Percentiles rank a stretch among this genome's conserved stretches.
Evolutionary conservation across 2,329 filamentous ascomycete species (phyloP).

Genomic region (Claviceps sp.): DNA sequence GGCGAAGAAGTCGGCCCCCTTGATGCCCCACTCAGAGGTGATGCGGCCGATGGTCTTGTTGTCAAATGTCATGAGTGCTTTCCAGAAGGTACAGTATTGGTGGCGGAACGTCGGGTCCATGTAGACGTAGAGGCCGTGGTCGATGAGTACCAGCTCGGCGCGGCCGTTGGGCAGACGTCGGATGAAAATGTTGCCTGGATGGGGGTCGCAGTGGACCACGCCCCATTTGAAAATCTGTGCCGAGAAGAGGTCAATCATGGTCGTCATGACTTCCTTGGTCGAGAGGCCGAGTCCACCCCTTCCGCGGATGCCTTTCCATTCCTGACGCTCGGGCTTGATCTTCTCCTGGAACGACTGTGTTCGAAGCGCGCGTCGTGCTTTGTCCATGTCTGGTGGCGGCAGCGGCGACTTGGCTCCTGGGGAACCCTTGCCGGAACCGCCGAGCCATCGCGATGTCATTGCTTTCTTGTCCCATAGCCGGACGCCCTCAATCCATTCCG

Average conservation of each 20-base stretch:
- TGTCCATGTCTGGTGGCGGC: slow-evolving; percentile 32
- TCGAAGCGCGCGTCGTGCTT: slow-evolving; percentile 30
- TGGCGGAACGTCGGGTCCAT: slow-evolving; percentile 74
- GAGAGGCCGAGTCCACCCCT: slow-evolving; percentile 74
- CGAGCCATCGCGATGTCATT: slow-evolving; percentile 65
- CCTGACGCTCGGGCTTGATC: slow-evolving; percentile 67
- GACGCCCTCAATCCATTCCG: slow-evolving; percentile 95
- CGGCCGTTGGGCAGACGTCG: slow-evolving; percentile 70
- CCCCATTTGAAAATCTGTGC: slow-evolving; percentile 98
- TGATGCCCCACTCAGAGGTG: slow-evolving; percentile 73
- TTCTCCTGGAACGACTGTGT: slow-evolving; percentile 41
- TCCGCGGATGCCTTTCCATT: slow-evolving; percentile 60
- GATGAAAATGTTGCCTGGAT: slow-evolving; percentile 95
- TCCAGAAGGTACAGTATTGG: slow-evolving; percentile 87
- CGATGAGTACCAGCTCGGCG: slow-evolving; percentile 85
- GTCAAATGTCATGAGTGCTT: slow-evolving; percentile 84
- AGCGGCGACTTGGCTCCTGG: slow-evolving; percentile 62
- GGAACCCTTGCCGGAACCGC: slow-evolving; percentile 61
- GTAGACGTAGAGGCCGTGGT: slow-evolving; percentile 91
- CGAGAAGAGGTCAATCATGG: slow-evolving; percentile 92
- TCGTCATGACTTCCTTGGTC: slow-evolving; percentile 82
- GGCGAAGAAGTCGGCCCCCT: slow-evolving; percentile 81
- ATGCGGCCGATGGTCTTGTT: slow-evolving; percentile 64
- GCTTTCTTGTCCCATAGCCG: slow-evolving; percentile 83
- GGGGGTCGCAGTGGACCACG: slow-evolving; percentile 88